A percentile compares a stretch with the other conserved stretches of the same genome.
These are phyloP conservation scores for Pestalotiopsis sp. DNA, from an alignment of 2,329 filamentous ascomycete species.

Conservation along the genomic window DNA sequence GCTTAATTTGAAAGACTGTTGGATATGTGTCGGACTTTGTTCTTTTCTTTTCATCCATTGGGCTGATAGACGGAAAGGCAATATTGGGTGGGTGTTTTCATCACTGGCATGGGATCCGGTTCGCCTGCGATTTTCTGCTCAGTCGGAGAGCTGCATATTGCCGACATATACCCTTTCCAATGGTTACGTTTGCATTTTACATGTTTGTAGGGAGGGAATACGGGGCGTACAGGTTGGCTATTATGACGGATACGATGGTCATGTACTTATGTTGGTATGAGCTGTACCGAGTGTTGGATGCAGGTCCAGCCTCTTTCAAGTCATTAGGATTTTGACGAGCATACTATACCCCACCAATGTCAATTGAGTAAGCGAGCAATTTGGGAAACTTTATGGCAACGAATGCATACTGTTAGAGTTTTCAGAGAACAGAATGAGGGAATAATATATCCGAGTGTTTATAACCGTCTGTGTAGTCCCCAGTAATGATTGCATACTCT, in stretches of 20 bases:
- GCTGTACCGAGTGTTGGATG: neutral
- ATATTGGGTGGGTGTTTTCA: neutral
- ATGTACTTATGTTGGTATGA: conserved; percentile 1
- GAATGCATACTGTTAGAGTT: neutral
- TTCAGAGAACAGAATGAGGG: neutral
- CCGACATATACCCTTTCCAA: neutral
- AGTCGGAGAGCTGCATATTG: conserved; percentile 1
- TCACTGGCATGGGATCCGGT: conserved; percentile 2
- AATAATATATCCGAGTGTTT: neutral
- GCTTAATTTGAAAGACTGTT: conserved; percentile 15
- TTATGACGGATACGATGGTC: neutral
- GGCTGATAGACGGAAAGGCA: conserved; percentile 8
- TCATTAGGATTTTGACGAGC: conserved; percentile 2
- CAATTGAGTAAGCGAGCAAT: conserved; percentile 1
- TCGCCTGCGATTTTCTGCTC: neutral
- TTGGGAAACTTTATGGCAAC: neutral
- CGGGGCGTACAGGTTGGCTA: neutral
- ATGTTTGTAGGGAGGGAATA: neutral
- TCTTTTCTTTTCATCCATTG: neutral
- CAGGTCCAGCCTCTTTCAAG: neutral
- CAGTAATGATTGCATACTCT: no score
- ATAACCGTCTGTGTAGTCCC: no score
- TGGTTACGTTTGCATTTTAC: conserved; percentile 2
- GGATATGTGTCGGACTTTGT: conserved; percentile 9
- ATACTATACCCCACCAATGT: conserved; percentile 2